Evolutionary conservation across 441 rosid genomes (phyloP).

Genomic region (Adansonia grandidieri): DNA sequence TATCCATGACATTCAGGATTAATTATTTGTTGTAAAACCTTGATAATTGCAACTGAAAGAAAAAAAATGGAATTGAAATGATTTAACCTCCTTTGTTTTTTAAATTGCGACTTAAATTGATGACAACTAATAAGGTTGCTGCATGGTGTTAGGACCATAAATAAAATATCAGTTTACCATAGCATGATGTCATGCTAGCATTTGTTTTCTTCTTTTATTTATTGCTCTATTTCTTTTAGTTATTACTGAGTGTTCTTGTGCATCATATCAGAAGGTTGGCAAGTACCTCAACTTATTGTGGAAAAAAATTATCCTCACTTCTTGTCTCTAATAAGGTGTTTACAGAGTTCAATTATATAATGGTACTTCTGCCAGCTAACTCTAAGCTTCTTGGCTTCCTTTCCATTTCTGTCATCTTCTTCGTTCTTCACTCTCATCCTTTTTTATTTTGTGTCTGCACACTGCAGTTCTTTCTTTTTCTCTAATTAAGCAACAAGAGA

Average conservation of each 20-base stretch:
- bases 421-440: background rate
- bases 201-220: background rate
- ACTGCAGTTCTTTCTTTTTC: constrained; percentile 5
- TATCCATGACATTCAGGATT: background rate
- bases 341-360: background rate
- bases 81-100: constrained; percentile 1
- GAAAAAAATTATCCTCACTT: background rate
- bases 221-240: background rate
- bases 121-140: background rate
- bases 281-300: background rate
- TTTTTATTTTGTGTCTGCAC: background rate
- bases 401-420: background rate
- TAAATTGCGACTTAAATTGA: background rate
- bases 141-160: background rate
- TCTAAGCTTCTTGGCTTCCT: constrained; percentile 5
- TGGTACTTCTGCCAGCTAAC: background rate
- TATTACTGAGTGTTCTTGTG: background rate
- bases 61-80: background rate
- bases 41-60: background rate
- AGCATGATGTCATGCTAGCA: background rate
- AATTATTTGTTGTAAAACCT: background rate
- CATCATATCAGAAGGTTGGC: background rate
- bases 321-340: background rate
- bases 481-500: background rate
- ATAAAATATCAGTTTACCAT: background rate